Evolutionary conservation across 192 early-diverging fungal genomes (phyloP), one percentile per base, ranked within the genome.

Genomic region (Entophlyctis helioformis): DNA sequence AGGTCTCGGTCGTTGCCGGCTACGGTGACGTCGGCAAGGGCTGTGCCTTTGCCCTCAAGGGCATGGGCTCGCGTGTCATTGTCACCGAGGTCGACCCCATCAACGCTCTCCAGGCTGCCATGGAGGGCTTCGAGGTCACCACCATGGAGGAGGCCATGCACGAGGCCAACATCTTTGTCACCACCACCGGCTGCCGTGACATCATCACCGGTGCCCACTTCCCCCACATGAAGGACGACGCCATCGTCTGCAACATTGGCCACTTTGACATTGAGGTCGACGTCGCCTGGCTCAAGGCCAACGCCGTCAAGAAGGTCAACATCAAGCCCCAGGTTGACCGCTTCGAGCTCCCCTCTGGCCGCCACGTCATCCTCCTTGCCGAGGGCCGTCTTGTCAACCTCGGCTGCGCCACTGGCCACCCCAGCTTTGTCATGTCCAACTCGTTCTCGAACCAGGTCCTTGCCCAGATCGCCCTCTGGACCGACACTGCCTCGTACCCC

Each of bases 1-100:
- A 98, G 83, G 85, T 98, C 40, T 77, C 88, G 46, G 86, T 95
- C 48, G 91, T 95, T 60, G 91, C 90, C 61, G 91, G 94, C 66
- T 98, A 95, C 84, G 94, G 94, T 72, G 94, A 98, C 73, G 94
- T 98, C 66, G 94, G 94, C 68, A 98, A 98, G 86, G 94, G 94
- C 59, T 94, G 89, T 66, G 91, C 94, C 56, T 85, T 83, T 63
- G 91, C 94, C 47, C 85, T 98, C 65, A 82, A 86, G 66, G 91
- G 88, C 53, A 93, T 97, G 86, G 94, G 94, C 63, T 82, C 94
- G 54, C 90, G 91, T 72, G 94, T 98, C 64, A 74, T 98, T 53
- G 75, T 98, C 42, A 95, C 91, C 50, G 91, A 96, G 72, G 84
- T 96, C 56, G 95, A 98, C 75, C 91, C 95, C 67, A 98, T 98